Evolutionary conservation across 805 yeast species (phyloP).

Genomic region (Barnettozyma californica): DNA sequence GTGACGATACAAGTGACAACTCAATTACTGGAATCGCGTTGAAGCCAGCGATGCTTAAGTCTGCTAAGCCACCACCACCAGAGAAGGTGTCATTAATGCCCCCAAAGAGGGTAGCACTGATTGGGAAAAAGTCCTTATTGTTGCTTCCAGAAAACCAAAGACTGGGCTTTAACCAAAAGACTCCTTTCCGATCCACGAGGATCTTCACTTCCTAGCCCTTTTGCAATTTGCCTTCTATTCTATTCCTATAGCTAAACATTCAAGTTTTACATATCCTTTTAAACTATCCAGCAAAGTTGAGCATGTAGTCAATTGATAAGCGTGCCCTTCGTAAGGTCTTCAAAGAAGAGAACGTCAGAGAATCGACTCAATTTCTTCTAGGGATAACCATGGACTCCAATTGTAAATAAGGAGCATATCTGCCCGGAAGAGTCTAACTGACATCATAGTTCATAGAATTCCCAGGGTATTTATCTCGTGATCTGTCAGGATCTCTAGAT

Average conservation of each 20-base stretch:
- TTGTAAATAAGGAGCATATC: background rate
- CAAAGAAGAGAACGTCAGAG: background rate
- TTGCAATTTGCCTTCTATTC: background rate
- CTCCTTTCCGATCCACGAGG: conserved; percentile 2
- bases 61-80: conserved; percentile 2
- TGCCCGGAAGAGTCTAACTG: background rate
- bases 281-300: background rate
- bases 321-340: background rate
- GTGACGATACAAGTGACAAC: background rate
- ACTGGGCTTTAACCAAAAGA: background rate
- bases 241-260: background rate
- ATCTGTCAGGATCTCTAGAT: background rate
- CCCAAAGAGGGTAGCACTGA: background rate
- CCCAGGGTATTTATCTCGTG: background rate
- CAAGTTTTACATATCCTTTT: background rate
- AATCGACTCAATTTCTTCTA: background rate
- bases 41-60: background rate
- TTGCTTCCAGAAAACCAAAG: background rate
- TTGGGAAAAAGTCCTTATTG: background rate
- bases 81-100: background rate
- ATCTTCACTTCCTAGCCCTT: background rate
- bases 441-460: background rate
- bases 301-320: background rate
- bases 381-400: background rate
- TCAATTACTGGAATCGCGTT: background rate